Base-by-base conservation (phyloP, 2,329 filamentous ascomycete genomes). In the Diaporthe vaccinii region DNA sequence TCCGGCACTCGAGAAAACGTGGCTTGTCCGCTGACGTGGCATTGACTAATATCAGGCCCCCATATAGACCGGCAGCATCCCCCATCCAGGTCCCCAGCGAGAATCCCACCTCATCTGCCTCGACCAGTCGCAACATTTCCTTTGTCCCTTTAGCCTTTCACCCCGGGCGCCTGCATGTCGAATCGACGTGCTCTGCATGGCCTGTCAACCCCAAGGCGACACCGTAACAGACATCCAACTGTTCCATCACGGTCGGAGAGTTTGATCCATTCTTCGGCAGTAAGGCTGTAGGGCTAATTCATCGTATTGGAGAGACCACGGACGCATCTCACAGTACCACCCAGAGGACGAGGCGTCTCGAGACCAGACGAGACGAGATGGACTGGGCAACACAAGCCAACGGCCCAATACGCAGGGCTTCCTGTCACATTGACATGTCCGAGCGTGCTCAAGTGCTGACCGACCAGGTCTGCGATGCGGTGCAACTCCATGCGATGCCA, bases 391-490 rank as follows among this genome's bases (percentile, higher is more conserved):
- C 20, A 36, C 28, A n/a, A 51, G 44, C 44, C 22, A 6, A 39
- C 46, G 46, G 31, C 17, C 62, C 62, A 68, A 34, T 39, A 15
- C 46, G 3, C 41, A n/a, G 12, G 7, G 65, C 46, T 68, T 17
- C 65, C 46, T 15, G 46, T 22, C 49, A 69, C 65, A 17, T 39
- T 53, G 65, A 69, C 65, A 55, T 34, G 65, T 55, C 65, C 49
- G 65, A 69, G 65, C 65, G 65, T 55, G 34, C 49, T 55, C 65
- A 69, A 69, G 65, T 55, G 65, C 65, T 69, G 65, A 69, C 61
- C 20, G 25, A 6, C 46, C 44, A 12, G n/a, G 46, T 20, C 14
- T 51, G 31, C 28, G 44, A 12, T 39, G 46, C 31, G 65, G 31
- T 53, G 65, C 34, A 53, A 53, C 31, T 39, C 65, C 5, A 39